Conservation (phyloP, 257 asterid species). For the Nicotiana obtusifolia region DNA sequence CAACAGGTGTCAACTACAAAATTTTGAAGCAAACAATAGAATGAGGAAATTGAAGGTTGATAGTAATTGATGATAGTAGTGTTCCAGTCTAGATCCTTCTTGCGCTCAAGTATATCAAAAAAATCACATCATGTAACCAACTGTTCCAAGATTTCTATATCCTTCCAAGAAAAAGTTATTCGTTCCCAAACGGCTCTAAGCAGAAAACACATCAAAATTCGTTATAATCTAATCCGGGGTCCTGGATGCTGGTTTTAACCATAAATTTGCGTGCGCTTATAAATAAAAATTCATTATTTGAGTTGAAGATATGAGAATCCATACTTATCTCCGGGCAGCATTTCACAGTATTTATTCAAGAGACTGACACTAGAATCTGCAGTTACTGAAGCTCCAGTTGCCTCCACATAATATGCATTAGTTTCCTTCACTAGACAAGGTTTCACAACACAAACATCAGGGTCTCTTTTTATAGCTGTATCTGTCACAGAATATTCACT, state of each 20-base stretch:
- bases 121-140: constrained; percentile 2
- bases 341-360: constrained; percentile 58
- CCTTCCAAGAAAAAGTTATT: not conserved
- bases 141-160: not conserved
- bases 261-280: not conserved
- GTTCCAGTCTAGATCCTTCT: not conserved
- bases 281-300: not conserved
- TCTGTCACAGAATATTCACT: constrained; percentile 46
- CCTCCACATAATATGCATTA: constrained; percentile 44
- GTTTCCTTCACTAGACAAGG: constrained; percentile 29
- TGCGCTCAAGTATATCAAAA: not conserved
- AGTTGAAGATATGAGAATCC: constrained; percentile 12
- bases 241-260: not conserved
- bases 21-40: constrained; percentile 1
- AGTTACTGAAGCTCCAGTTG: constrained; percentile 69
- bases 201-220: not conserved
- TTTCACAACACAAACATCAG: constrained; percentile 24
- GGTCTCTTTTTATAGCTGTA: constrained; percentile 35
- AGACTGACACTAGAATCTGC: constrained; percentile 63
- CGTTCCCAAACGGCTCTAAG: not conserved
- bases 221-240: not conserved
- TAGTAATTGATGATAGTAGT: not conserved
- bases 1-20: not conserved
- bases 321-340: constrained; percentile 63
- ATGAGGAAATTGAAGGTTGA: constrained; percentile 4